These are phyloP conservation scores for Periconia sp. DNA, from an alignment of 2,329 filamentous ascomycete species.

Conservation along the genomic window DNA sequence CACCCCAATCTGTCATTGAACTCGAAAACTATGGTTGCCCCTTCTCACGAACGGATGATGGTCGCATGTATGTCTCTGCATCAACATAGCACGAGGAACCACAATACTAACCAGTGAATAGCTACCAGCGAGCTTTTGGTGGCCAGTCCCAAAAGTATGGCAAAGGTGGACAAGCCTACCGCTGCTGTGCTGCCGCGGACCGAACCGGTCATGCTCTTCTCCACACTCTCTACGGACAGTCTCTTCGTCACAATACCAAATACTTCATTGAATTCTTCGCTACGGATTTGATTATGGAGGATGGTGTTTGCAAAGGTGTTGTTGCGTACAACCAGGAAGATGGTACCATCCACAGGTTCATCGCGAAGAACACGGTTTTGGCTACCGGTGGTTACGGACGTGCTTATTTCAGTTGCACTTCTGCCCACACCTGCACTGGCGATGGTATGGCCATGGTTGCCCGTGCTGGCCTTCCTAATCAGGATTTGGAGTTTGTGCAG, in stretches of 20 bases:
- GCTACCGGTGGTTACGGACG: constrained; percentile 97
- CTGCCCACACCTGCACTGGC: constrained; percentile 96
- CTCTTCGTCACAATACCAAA: constrained; percentile 95
- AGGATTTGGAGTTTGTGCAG: constrained; percentile 99
- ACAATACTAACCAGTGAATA: constrained; percentile 37
- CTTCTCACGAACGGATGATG: constrained; percentile 94
- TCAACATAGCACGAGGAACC: not conserved
- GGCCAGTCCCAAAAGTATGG: constrained; percentile 94
- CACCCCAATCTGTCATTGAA: constrained; percentile 87
- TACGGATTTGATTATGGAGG: constrained; percentile 95
- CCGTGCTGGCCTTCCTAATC: constrained; percentile 94
- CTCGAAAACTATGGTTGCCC: constrained; percentile 97
- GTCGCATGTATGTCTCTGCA: constrained; percentile 69
- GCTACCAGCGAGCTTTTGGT: constrained; percentile 97
- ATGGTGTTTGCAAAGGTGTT: constrained; percentile 94
- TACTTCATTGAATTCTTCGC: constrained; percentile 99
- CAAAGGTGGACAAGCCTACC: constrained; percentile 97
- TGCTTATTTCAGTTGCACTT: constrained; percentile 98
- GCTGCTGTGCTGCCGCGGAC: constrained; percentile 94
- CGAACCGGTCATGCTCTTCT: constrained; percentile 96
- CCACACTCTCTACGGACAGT: constrained; percentile 98
- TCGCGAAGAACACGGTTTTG: constrained; percentile 93
- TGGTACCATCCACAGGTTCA: constrained; percentile 94
- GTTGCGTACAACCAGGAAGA: constrained; percentile 99
- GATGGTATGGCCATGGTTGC: constrained; percentile 99